Percentiles rank a stretch among this genome's conserved stretches.
Evolutionary conservation across 1,139 yeast species (phyloP).

Genomic region (Geotrichum restrictum): DNA sequence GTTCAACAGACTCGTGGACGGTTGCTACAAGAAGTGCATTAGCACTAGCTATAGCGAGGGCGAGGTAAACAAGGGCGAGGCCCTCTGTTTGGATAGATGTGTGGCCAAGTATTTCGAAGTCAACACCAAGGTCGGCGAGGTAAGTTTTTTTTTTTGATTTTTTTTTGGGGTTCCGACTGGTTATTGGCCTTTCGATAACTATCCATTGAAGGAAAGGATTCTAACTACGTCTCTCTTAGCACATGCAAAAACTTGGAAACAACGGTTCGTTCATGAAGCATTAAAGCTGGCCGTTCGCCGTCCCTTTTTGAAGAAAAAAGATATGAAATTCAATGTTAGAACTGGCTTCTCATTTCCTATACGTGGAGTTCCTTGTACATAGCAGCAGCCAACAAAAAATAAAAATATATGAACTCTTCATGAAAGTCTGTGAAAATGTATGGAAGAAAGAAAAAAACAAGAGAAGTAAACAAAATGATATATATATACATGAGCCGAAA

Average conservation of each 20-base stretch:
- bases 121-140: constrained; percentile 91
- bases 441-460: background rate
- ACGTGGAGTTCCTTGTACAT: constrained; percentile 1
- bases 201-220: background rate
- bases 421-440: background rate
- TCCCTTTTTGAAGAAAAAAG: too few species aligned
- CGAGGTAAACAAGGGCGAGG: constrained; percentile 77
- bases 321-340: too few species aligned
- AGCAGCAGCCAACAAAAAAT: constrained; percentile 1
- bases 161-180: background rate
- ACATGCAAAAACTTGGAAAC: constrained; percentile 37
- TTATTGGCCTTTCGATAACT: background rate
- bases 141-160: constrained; percentile 24
- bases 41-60: constrained; percentile 64
- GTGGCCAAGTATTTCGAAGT: constrained; percentile 95
- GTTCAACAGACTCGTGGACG: constrained; percentile 79
- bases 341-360: too few species aligned
- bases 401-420: background rate
- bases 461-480: background rate
- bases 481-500: too few species aligned
- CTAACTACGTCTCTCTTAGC: constrained; percentile 25
- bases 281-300: too few species aligned
- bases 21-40: constrained; percentile 90
- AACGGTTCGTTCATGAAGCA: constrained; percentile 31
- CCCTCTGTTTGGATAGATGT: constrained; percentile 93